Base-by-base conservation (phyloP, 495 filamentous ascomycete genomes). In the Penicillium diatomitis region DNA sequence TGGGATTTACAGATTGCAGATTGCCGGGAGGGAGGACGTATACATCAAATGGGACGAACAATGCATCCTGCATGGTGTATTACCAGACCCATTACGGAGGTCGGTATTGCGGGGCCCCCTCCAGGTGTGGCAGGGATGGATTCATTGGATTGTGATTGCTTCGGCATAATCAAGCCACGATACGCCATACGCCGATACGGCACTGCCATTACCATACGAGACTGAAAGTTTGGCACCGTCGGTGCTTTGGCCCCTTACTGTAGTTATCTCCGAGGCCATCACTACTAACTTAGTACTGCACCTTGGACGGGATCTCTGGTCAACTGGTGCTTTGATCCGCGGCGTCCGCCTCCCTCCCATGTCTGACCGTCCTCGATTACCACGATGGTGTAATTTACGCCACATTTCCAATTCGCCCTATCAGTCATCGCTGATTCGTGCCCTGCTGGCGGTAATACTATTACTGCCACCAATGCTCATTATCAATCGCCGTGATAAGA, bases 401-500 rank as follows among this genome's bases (percentile, higher is more conserved):
- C 20, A 20, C 20, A 20, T 20, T 20, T 20, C 20, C 20, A 20
- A 20, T 20, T 20, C 20, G 20, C 20, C 20, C 20, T 20, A 20
- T 20, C 20, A 0, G 20, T 20, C 20, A 20, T 20, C 20, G 20
- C 20, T 20, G 20, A 20, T 20, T 20, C 20, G 20, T 20, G 20
- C 20, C 20, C 20, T 20, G 20, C 20, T 20, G 20, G 20, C 2
- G 12, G 32, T 51, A 38, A 48, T 52, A 27, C 42, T 53, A 52
- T 58, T 57, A 55, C 55, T 51, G 51, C 55, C 57, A 54, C 55
- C 30, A 44, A 44, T 12, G 47, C 5, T 38, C 48, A 62, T 56
- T 58, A 60, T 64, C 62, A 62, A 58, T 57, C 48, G 31, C 39
- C 32, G 52, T 51, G 62, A 65, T 65, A 66, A 64, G 60, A 56